Evolutionary conservation across 2,329 filamentous ascomycete genomes (phyloP).

Genomic region (Paraphoma sp.): DNA sequence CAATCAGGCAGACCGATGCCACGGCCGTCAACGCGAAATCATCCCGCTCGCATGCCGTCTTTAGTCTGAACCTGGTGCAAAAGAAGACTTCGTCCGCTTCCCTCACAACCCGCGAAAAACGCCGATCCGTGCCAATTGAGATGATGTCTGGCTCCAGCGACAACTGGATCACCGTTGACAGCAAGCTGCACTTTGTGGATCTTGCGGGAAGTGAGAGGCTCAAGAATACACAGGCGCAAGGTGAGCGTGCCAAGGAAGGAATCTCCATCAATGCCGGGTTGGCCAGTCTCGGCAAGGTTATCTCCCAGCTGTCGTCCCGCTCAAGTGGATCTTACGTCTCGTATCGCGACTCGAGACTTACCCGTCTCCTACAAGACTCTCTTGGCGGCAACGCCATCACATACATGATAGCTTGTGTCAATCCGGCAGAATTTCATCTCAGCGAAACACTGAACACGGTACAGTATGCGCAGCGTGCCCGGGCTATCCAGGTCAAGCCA

Average conservation of each 20-base stretch:
- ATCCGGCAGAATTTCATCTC: slow-evolving; percentile 93
- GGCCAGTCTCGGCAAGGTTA: slow-evolving; percentile 95
- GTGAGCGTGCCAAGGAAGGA: slow-evolving; percentile 91
- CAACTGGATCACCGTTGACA: slow-evolving; percentile 83
- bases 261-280: slow-evolving; percentile 98
- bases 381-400: slow-evolving; percentile 96
- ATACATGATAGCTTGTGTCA: slow-evolving; percentile 99
- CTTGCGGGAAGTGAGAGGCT: slow-evolving; percentile 93
- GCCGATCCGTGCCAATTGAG: slow-evolving; percentile 85
- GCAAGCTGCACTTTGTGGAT: slow-evolving; percentile 98
- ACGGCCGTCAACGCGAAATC: slow-evolving; percentile 98
- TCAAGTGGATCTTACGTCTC: slow-evolving; percentile 89
- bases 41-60: slow-evolving; percentile 95
- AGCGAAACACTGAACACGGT: slow-evolving; percentile 98
- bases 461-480: slow-evolving; percentile 91
- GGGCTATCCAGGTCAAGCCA: slow-evolving; percentile 96
- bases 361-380: slow-evolving; percentile 92
- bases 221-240: slow-evolving; percentile 96
- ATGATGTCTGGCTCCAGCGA: slow-evolving; percentile 67
- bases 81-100: slow-evolving; percentile 67
- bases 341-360: slow-evolving; percentile 97
- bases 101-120: slow-evolving; percentile 73
- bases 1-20: slow-evolving; percentile 93
- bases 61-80: slow-evolving; percentile 92
- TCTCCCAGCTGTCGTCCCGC: slow-evolving; percentile 93